Conservation (phyloP, 164 flowering plant genomes). For the Berberis vulgaris region DNA sequence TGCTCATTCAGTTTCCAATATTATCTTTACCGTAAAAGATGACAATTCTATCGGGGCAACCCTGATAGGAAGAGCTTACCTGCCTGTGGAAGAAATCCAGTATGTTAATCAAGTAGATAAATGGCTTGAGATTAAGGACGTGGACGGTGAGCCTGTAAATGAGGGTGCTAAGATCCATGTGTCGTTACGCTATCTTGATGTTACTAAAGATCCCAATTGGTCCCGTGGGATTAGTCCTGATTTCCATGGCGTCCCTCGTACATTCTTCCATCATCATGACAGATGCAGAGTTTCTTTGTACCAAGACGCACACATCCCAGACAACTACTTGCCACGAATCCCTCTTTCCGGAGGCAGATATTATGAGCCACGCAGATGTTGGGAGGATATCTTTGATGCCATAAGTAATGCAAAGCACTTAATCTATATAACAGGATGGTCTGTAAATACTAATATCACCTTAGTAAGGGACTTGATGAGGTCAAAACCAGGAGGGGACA, state of each 20-base stretch:
- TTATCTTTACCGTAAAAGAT: slow-evolving; percentile 1
- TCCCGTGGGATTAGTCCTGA: slow-evolving; percentile 3
- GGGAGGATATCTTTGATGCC: slow-evolving; percentile 7
- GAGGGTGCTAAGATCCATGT: slow-evolving; percentile 3
- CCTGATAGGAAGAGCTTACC: slow-evolving; percentile 6
- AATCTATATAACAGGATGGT: neutral
- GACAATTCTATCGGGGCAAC: slow-evolving; percentile 4
- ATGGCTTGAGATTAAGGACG: slow-evolving; percentile 1
- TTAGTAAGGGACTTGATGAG: slow-evolving; percentile 4
- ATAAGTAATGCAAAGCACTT: slow-evolving; percentile 1
- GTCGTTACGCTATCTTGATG: neutral
- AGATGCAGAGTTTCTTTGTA: slow-evolving; percentile 6
- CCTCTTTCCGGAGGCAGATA: neutral
- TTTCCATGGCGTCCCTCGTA: slow-evolving; percentile 2
- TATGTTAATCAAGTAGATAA: neutral
- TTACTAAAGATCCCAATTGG: neutral
- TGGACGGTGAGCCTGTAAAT: neutral
- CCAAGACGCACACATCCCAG: slow-evolving; percentile 6
- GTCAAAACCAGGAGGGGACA: neutral
- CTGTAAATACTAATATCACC: slow-evolving; percentile 4
- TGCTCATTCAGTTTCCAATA: slow-evolving; percentile 2
- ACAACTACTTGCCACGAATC: neutral
- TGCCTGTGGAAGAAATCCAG: slow-evolving; percentile 4
- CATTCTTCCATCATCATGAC: slow-evolving; percentile 3
- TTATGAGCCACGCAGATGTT: slow-evolving; percentile 3